phyloP scores from a whole-genome alignment of 352 stramenopile genomes.

The Phytophthora nicotianae region DNA sequence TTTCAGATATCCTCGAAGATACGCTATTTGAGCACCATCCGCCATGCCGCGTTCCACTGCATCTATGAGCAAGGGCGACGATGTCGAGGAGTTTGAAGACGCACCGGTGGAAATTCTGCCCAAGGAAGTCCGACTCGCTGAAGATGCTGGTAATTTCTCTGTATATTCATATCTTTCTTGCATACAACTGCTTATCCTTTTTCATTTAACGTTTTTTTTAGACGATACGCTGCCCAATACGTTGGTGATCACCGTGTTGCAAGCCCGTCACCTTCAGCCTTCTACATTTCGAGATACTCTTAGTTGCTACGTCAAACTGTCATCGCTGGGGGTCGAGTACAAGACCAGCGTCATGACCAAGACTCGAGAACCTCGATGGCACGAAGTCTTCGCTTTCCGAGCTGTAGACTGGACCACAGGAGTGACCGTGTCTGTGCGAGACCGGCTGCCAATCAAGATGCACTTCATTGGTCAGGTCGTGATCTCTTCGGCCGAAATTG shows the following conservation, averaged over 20 bases:
- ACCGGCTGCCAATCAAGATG: constrained; percentile 79
- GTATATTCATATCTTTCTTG: too few species aligned
- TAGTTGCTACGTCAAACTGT: constrained; percentile 79
- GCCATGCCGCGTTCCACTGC: not conserved
- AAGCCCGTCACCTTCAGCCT: constrained; percentile 56
- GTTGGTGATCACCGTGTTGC: constrained; percentile 72
- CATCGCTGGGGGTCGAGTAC: constrained; percentile 62
- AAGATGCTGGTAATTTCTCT: constrained; percentile 48
- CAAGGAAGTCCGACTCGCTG: constrained; percentile 57
- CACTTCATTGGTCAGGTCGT: constrained; percentile 67
- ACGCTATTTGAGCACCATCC: not conserved
- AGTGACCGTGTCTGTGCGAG: constrained; percentile 68
- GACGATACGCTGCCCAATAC: constrained; percentile 76
- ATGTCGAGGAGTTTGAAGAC: constrained; percentile 23
- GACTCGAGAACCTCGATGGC: constrained; percentile 70
- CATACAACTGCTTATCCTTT: not conserved
- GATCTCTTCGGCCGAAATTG: constrained; percentile 61
- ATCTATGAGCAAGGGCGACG: constrained; percentile 6
- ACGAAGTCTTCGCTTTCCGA: constrained; percentile 80
- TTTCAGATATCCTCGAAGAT: not conserved
- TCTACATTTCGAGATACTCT: constrained; percentile 58
- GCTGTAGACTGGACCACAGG: constrained; percentile 67
- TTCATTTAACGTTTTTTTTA: not conserved
- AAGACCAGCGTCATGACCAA: constrained; percentile 77
- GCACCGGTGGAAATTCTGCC: constrained; percentile 63